phyloP scores from a whole-genome alignment of 2,329 filamentous ascomycete genomes.

The Dothideomycetes sp. region DNA sequence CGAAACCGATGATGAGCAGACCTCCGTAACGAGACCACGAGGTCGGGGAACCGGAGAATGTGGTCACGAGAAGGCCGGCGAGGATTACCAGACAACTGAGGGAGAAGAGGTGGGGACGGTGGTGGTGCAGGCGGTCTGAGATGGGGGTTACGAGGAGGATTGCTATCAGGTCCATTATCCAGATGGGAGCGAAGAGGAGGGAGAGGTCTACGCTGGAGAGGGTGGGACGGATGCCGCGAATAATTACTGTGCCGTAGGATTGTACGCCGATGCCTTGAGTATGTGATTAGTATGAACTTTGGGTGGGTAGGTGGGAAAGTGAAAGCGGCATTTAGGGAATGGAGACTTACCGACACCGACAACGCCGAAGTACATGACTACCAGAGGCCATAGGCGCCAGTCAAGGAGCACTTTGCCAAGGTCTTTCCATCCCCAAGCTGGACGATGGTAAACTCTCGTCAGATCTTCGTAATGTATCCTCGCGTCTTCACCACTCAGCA shows the following conservation, averaged over 20 bases:
- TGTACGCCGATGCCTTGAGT: constrained; percentile 72
- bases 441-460: constrained; percentile 66
- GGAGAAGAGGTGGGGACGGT: constrained; percentile 74
- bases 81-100: constrained; percentile 70
- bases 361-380: constrained; percentile 90
- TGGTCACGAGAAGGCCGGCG: constrained; percentile 67
- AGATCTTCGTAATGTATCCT: constrained; percentile 75
- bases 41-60: constrained; percentile 57
- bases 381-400: constrained; percentile 80
- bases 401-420: constrained; percentile 64
- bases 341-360: constrained; percentile 61
- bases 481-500: constrained; percentile 67
- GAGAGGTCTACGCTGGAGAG: constrained; percentile 69
- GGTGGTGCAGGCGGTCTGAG: constrained; percentile 75
- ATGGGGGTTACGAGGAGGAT: constrained; percentile 79
- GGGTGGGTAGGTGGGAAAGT: not conserved
- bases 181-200: constrained; percentile 81
- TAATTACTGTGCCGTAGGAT: constrained; percentile 80
- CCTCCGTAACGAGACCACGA: constrained; percentile 82
- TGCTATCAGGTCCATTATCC: constrained; percentile 74
- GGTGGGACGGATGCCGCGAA: constrained; percentile 63
- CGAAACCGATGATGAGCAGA: constrained; percentile 82
- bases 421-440: constrained; percentile 64
- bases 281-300: too few species aligned
- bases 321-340: not conserved